Conservation (phyloP, 805 yeast species). For the Candida bentonensis region DNA sequence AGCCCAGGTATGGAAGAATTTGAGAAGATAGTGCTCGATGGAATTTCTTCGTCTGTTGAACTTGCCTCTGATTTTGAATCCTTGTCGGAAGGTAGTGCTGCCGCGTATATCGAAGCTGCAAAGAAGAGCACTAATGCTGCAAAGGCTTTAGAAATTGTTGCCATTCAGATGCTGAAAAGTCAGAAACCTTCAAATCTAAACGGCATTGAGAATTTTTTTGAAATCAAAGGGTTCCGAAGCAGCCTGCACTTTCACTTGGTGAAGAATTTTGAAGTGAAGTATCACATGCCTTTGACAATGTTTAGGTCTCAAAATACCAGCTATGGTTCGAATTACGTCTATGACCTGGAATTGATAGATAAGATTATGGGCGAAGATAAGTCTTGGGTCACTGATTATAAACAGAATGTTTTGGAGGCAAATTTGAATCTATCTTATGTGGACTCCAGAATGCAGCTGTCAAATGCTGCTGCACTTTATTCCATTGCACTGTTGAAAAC, state of each 20-base stretch:
- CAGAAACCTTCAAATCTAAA: background rate
- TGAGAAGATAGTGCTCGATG: background rate
- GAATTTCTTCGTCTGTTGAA: too few species aligned
- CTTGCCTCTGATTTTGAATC: background rate
- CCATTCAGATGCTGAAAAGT: background rate
- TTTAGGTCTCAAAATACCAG: background rate
- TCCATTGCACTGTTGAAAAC: background rate
- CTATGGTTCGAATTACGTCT: constrained; percentile 33
- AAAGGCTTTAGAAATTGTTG: background rate
- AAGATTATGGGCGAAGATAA: constrained; percentile 30
- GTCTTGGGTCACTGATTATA: constrained; percentile 32
- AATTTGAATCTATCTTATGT: constrained; percentile 43
- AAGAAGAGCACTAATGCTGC: background rate
- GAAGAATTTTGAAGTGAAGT: background rate
- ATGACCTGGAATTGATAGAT: constrained; percentile 45
- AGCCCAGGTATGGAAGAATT: background rate
- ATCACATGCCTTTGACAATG: background rate
- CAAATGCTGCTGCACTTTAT: background rate
- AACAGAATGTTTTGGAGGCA: constrained; percentile 33
- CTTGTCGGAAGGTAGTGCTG: background rate
- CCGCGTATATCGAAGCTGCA: background rate
- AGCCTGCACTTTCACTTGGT: background rate
- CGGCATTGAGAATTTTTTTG: background rate
- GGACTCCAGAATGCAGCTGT: background rate
- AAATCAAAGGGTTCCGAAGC: background rate